These are phyloP conservation scores for Emergomyces africanus DNA, from an alignment of 2,329 filamentous ascomycete genomes.

Conservation along the genomic window DNA sequence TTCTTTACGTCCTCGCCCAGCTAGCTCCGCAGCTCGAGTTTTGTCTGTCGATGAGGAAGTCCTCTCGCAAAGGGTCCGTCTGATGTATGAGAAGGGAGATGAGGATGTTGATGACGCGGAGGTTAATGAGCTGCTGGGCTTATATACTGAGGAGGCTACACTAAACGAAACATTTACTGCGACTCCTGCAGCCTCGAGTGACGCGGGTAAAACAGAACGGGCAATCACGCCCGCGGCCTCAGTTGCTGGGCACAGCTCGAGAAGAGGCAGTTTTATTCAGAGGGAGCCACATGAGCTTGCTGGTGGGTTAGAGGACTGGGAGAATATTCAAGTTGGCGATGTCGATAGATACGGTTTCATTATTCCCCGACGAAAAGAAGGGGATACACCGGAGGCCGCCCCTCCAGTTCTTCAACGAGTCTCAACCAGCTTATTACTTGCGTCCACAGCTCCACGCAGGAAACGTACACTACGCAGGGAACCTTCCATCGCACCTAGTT, in stretches of 20 bases:
- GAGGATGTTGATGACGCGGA: conserved; percentile 38
- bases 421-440: conserved; percentile 45
- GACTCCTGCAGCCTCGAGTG: conserved; percentile 14
- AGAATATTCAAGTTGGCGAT: conserved; percentile 44
- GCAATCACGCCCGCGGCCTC: conserved; percentile 18
- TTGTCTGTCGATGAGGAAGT: conserved; percentile 53
- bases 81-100: conserved; percentile 52
- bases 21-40: conserved; percentile 32
- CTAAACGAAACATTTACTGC: conserved; percentile 29
- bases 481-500: conserved; percentile 34
- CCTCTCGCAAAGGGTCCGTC: conserved; percentile 48
- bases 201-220: conserved; percentile 18
- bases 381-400: conserved; percentile 19
- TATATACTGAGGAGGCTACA: conserved; percentile 24
- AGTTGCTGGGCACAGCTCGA: conserved; percentile 14
- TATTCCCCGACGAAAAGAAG: conserved; percentile 23
- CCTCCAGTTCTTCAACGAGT: conserved; percentile 42
- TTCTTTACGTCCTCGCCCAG: conserved; percentile 25
- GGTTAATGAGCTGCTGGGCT: conserved; percentile 24
- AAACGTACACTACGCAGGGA: conserved; percentile 40
- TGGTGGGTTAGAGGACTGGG: conserved; percentile 54
- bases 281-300: conserved; percentile 45
- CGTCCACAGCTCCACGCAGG: conserved; percentile 42
- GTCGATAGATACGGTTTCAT: conserved; percentile 58
- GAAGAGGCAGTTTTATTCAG: conserved; percentile 25